Percentiles rank a stretch among this genome's conserved stretches.
Conservation (phyloP, 2,329 filamentous ascomycete genomes). For the Spiromastix sp. region DNA sequence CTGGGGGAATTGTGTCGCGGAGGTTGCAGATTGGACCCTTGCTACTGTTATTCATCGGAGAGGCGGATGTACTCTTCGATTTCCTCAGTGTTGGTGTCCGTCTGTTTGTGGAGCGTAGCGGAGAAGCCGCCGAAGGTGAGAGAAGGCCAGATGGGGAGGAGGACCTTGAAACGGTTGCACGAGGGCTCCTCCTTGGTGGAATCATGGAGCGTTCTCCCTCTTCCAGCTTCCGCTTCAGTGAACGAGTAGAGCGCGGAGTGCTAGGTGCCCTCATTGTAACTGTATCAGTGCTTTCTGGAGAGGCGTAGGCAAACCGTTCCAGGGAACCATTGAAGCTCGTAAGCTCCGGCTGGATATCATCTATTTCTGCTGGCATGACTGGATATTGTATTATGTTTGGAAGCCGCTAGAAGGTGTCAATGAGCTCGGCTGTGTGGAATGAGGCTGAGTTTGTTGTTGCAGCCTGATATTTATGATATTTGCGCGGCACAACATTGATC, state of each 20-base stretch:
- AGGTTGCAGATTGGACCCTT: slow-evolving; percentile 17
- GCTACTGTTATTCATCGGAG: slow-evolving; percentile 6
- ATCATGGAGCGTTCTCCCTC: not conserved
- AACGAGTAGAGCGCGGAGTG: not conserved
- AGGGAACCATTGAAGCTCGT: slow-evolving; percentile 4
- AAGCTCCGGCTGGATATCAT: not conserved
- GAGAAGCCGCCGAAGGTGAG: not conserved
- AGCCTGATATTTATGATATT: no score
- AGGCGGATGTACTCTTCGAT: slow-evolving; percentile 8
- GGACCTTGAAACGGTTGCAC: not conserved
- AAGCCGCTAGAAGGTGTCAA: no score
- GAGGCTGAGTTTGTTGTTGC: no score
- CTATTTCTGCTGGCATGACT: not conserved
- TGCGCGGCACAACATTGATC: no score
- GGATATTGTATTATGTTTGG: not conserved
- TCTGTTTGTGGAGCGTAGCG: not conserved
- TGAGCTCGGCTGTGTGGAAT: no score
- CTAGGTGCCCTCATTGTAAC: not conserved
- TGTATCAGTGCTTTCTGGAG: not conserved
- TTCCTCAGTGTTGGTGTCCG: slow-evolving; percentile 5
- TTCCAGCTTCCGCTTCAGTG: slow-evolving; percentile 4
- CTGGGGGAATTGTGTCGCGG: slow-evolving; percentile 34
- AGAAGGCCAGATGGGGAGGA: slow-evolving; percentile 1
- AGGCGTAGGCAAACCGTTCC: slow-evolving; percentile 4
- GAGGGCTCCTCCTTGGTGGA: no score